These are phyloP conservation scores for Leccinum variicolor DNA, from an alignment of 768 basidiomycete species.

Conservation along the genomic window DNA sequence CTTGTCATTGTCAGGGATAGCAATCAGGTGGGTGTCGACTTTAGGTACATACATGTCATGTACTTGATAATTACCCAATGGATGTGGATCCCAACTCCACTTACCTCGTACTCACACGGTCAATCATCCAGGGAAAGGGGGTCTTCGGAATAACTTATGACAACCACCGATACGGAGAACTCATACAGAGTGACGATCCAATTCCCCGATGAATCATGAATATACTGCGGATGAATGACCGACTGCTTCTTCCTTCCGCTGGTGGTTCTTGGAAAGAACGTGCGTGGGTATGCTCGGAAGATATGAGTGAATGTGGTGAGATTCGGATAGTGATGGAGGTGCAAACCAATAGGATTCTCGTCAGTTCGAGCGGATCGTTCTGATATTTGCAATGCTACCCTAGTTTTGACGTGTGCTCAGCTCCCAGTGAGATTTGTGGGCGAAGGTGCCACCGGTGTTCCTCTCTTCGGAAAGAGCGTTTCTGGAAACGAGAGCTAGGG, in stretches of 20 bases:
- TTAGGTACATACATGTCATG: slow-evolving; percentile 5
- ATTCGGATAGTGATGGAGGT: slow-evolving; percentile 1
- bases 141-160: neutral
- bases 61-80: slow-evolving; percentile 1
- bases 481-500: neutral
- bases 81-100: slow-evolving; percentile 2
- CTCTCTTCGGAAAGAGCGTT: slow-evolving; percentile 1
- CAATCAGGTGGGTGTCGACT: slow-evolving; percentile 1
- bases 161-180: neutral
- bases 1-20: neutral
- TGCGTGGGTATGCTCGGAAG: neutral
- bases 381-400: slow-evolving; percentile 6
- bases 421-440: neutral
- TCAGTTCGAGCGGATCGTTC: slow-evolving; percentile 10
- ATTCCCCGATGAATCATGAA: neutral
- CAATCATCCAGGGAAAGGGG: neutral
- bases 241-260: neutral
- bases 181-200: neutral
- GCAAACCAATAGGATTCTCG: slow-evolving; percentile 7
- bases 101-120: neutral
- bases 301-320: slow-evolving; percentile 1
- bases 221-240: neutral
- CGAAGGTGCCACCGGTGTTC: neutral
- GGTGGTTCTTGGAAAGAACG: slow-evolving; percentile 1
- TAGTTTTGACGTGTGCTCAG: neutral